Base-by-base conservation (phyloP, 768 basidiomycete genomes). In the Podaxis pistillaris region DNA sequence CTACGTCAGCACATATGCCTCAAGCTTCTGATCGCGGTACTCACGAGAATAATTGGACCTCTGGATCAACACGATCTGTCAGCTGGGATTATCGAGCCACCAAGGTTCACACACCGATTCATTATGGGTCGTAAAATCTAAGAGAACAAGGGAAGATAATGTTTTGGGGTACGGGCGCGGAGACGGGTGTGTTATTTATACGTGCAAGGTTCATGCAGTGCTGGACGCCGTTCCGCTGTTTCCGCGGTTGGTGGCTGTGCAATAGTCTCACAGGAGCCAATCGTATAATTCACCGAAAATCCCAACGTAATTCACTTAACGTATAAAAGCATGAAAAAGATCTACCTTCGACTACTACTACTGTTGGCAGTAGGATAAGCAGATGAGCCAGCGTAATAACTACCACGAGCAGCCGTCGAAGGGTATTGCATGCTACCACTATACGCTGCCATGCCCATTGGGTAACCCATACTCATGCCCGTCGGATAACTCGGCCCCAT, bases 31-130 rank as follows among this genome's bases (percentile, higher is more conserved):
- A 41, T 1, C 11, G 2, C 26, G 13, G 28, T 49, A 8, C 69
- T 68, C 24, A 70, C 69, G 13, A 70, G 66, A 38, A 70, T 63
- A 47, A 70, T 67, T 17, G 69, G 69, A 33, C 69, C 67, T 61
- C 69, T 70, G 59, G 3, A 33, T 41, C 44, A 40, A 17, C 64
- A 33, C 24, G 40, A 30, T 38, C 33, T 9, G n/a, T 47, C 46
- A 59, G 33, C 17, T 7, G 13, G 1, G 22, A n/a, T 15, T 15
- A 1, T 12, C 1, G 22, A 46, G n/a, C 4, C 6, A n/a, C 24
- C 15, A 19, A 12, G 13, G 15, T 7, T 13, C 11, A 55, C 53
- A 26, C 28, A 61, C 60, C 60, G 47, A 55, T 61, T 61, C 60
- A 61, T 61, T 36, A 56, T 15, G 22, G 19, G 38, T 24, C 36